These are phyloP conservation scores for Aspergillus saccharolyticus DNA, from an alignment of 495 filamentous ascomycete species.

Conservation along the genomic window DNA sequence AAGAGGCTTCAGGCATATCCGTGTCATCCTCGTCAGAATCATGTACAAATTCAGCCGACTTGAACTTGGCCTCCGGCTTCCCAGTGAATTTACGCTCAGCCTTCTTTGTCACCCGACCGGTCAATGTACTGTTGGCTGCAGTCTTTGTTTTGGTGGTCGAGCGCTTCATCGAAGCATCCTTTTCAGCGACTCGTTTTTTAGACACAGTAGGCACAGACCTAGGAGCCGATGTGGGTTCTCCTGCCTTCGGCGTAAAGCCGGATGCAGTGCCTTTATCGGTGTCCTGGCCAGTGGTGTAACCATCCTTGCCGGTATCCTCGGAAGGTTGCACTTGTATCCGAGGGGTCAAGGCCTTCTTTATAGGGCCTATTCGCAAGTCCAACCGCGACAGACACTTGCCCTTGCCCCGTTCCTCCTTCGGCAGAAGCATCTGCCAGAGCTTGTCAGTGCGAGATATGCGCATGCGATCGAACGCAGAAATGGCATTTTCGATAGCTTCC, in stretches of 20 bases:
- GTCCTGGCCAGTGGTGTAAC: constrained; percentile 47
- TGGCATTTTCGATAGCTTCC: constrained; percentile 77
- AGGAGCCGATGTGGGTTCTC: constrained; percentile 50
- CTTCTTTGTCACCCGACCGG: constrained; percentile 50
- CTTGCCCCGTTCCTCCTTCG: constrained; percentile 69
- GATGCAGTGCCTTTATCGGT: constrained; percentile 45
- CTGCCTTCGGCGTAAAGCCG: constrained; percentile 36
- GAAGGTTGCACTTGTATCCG: constrained; percentile 54
- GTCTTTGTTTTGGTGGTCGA: constrained; percentile 51
- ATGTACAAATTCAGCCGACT: constrained; percentile 70
- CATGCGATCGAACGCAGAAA: constrained; percentile 73
- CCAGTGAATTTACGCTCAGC: constrained; percentile 41
- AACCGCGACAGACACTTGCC: constrained; percentile 76
- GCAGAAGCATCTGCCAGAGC: constrained; percentile 75
- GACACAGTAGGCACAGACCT: constrained; percentile 48
- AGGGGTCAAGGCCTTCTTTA: constrained; percentile 48
- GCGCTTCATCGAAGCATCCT: constrained; percentile 55
- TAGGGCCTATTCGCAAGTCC: constrained; percentile 52
- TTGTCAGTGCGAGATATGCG: constrained; percentile 66
- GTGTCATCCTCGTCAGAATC: constrained; percentile 70
- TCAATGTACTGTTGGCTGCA: constrained; percentile 43
- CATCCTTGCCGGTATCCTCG: constrained; percentile 43
- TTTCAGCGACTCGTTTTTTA: constrained; percentile 57
- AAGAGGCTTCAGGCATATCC: constrained; percentile 41
- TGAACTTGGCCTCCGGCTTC: constrained; percentile 47